These are phyloP conservation scores for Russula lepida DNA, from an alignment of 768 basidiomycete genomes.

Conservation along the genomic window DNA sequence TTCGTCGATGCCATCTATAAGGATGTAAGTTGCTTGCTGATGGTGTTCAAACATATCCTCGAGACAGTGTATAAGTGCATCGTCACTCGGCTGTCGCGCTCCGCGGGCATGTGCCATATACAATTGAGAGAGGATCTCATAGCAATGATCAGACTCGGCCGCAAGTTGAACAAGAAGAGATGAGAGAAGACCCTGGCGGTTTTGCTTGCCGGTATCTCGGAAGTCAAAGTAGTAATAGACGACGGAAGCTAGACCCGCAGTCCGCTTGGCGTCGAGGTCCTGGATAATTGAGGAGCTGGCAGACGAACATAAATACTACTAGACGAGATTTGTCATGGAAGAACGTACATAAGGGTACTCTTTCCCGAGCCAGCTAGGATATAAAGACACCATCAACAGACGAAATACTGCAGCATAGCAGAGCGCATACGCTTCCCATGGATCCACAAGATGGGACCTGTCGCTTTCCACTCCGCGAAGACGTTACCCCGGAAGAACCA, in stretches of 20 bases:
- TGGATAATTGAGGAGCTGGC: constrained; percentile 3
- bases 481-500: background rate
- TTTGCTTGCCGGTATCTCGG: constrained; percentile 1
- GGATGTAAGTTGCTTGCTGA: background rate
- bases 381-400: background rate
- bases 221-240: constrained; percentile 13
- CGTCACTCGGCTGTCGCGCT: background rate
- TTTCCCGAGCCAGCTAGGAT: constrained; percentile 8
- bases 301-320: background rate
- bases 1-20: constrained; percentile 6
- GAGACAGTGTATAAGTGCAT: background rate
- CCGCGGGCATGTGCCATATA: background rate
- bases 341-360: background rate
- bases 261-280: background rate
- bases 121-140: background rate
- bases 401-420: background rate
- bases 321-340: background rate
- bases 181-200: background rate
- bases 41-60: background rate
- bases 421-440: constrained; percentile 4
- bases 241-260: background rate
- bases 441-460: constrained; percentile 6
- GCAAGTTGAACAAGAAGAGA: constrained; percentile 6
- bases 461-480: constrained; percentile 1
- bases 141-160: background rate